A percentile compares a stretch with the other conserved stretches of the same genome.
phyloP scores from a whole-genome alignment of 352 stramenopile genomes.

The Globisporangium nagaii region DNA sequence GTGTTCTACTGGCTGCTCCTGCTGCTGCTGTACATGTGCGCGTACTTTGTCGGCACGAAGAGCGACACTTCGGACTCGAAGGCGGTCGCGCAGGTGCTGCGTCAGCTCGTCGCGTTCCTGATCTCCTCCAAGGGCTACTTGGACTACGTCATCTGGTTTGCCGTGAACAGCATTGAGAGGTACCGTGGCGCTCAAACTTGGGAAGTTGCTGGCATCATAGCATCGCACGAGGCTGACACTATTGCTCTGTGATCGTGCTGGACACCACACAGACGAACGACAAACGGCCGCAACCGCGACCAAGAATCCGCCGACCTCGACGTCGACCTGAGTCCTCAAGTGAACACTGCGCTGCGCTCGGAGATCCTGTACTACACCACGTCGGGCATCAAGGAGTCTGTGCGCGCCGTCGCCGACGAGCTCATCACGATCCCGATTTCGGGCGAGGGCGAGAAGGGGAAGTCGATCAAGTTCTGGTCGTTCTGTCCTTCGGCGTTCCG shows the following conservation, averaged over 20 bases:
- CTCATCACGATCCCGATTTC: constrained; percentile 78
- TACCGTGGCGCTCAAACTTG: constrained; percentile 3
- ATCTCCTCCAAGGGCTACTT: constrained; percentile 82
- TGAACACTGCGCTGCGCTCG: constrained; percentile 83
- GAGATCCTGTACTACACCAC: constrained; percentile 91
- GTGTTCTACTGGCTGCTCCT: constrained; percentile 88
- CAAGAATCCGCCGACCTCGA: constrained; percentile 76
- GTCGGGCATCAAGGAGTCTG: constrained; percentile 83
- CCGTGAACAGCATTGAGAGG: constrained; percentile 85
- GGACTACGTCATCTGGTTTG: constrained; percentile 89
- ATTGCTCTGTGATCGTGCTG: not conserved
- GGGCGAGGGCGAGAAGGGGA: constrained; percentile 65
- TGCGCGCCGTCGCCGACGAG: constrained; percentile 67
- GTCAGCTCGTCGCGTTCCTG: constrained; percentile 78
- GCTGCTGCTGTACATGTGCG: constrained; percentile 85
- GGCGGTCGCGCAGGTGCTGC: constrained; percentile 66
- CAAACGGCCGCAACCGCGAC: constrained; percentile 26
- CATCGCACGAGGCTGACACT: not conserved
- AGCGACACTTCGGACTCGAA: constrained; percentile 48
- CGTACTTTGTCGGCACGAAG: constrained; percentile 83
- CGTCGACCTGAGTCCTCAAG: constrained; percentile 81
- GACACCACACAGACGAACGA: constrained; percentile 21
- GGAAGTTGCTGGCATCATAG: not conserved
- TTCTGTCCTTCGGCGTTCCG: constrained; percentile 83
- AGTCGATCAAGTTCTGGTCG: constrained; percentile 86